A percentile compares a stretch with the other conserved stretches of the same genome.
These are phyloP conservation scores for Aspergillus affinis DNA, from an alignment of 495 filamentous ascomycete species.

Conservation along the genomic window DNA sequence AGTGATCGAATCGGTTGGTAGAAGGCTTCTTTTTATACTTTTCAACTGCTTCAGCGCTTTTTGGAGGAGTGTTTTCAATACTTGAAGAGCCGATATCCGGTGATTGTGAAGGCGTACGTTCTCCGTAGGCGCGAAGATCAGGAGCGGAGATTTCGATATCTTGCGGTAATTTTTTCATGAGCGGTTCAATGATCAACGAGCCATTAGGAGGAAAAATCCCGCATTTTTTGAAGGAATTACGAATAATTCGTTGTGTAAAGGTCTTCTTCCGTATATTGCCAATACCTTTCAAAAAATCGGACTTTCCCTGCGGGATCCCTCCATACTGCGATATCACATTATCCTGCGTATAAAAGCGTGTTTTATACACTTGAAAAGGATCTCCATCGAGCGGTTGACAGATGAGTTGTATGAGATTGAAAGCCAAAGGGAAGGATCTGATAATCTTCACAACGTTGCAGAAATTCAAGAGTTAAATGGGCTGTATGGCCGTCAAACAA, in stretches of 20 bases:
- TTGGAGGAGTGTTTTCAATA: conserved; percentile 3
- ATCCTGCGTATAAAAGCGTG: no score
- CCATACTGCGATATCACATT: no score
- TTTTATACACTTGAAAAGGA: no score
- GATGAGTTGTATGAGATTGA: no score
- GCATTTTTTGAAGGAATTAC: conserved; percentile 5
- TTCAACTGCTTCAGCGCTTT: background rate
- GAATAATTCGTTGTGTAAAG: background rate
- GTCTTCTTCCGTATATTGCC: background rate
- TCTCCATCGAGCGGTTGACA: no score
- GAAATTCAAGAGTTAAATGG: conserved; percentile 5
- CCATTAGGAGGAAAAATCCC: conserved; percentile 3
- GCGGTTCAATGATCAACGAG: background rate
- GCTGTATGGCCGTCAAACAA: conserved; percentile 2
- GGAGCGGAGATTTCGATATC: background rate
- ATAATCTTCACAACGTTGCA: background rate
- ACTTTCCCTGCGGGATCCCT: background rate
- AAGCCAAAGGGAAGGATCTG: background rate
- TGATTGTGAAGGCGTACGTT: background rate
- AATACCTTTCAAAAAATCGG: conserved; percentile 3
- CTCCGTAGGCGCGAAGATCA: background rate
- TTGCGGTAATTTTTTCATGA: background rate
- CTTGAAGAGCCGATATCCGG: conserved; percentile 1
- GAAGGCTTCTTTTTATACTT: conserved; percentile 1
- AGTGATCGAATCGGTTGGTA: background rate